These are phyloP conservation scores for Endocladia muricata DNA, from an alignment of 31 red algal species.

Conservation along the genomic window DNA sequence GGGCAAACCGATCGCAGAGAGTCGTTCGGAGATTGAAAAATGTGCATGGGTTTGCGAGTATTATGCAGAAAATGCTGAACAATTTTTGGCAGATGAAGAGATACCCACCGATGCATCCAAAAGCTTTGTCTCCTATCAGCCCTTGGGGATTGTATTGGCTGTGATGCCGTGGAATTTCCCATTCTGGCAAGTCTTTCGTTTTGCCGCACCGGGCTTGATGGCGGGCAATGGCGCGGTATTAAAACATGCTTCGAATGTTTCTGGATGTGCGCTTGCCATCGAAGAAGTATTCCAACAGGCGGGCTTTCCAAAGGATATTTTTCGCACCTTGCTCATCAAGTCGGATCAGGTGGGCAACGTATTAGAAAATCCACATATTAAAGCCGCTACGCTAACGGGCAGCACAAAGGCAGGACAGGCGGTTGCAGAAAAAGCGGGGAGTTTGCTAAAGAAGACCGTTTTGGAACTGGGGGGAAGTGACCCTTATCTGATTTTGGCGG, in stretches of 20 bases:
- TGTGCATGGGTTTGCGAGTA: not conserved
- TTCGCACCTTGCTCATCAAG: not conserved
- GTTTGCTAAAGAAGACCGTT: not conserved
- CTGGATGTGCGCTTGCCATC: not conserved
- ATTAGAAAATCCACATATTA: not conserved
- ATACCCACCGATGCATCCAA: not conserved
- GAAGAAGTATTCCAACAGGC: not conserved
- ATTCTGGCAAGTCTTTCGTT: not conserved
- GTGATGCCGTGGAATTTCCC: conserved; percentile 15
- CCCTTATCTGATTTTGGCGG: not conserved
- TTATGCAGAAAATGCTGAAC: not conserved
- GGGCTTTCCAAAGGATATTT: not conserved
- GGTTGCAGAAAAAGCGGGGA: not conserved
- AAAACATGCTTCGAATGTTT: not conserved
- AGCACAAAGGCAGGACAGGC: not conserved
- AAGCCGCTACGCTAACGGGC: not conserved
- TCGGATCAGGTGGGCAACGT: not conserved
- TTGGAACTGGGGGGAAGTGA: conserved; percentile 1
- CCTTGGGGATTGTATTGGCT: not conserved
- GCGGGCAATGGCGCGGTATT: not conserved
- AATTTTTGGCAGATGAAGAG: not conserved
- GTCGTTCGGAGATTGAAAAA: not conserved
- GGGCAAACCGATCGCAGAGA: not conserved
- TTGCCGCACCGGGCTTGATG: not conserved
- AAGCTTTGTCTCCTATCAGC: not conserved